Evolutionary conservation across 805 yeast genomes (phyloP), one percentile per base, ranked within the genome.

Genomic region (Hanseniaspora pseudoguilliermondii): DNA sequence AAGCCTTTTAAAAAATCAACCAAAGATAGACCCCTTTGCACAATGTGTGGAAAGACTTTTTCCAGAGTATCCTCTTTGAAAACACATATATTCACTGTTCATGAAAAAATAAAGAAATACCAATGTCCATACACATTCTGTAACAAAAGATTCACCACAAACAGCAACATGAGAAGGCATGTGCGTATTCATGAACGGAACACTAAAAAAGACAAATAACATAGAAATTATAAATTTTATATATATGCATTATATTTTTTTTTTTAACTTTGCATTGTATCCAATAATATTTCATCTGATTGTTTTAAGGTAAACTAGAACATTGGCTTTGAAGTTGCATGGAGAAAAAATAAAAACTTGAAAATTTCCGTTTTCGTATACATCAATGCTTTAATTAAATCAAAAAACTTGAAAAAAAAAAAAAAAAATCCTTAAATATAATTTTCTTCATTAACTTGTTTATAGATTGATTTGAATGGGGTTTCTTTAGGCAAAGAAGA

Each of bases 101-200:
- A 87, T 64, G 86, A 95, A 1, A 95, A 95, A 36, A 91, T 86
- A 61, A 84, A 84, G 64, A 96, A 96, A n/a, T 89, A 80, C 64
- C 72, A 74, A 36, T 89, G 97, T 70, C 66, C 66, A 25, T 59
- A 58, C 32, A 79, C 76, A 11, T 69, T 75, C 5, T 89, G 96
- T 67, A 77, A 78, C 18, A 78, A 86, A 59, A 74, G 79, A 21
- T 89, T 89, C 54, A 66, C 64, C 50, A 67, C 67, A 20, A 65
- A 62, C 35, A 65, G 68, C 9, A 66, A 66, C 57, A 66, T 66
- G 69, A 56, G 62, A 44, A 62, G 69, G 57, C 69, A 66, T 53
- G 59, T 59, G 43, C 64, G 64, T 48, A 58, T 63, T 20, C 69
- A 66, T 58, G 63, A 62, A 55, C 61, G 63, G 46, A 42, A 50